These are phyloP conservation scores for Taphrina betulina DNA, from an alignment of 1,139 yeast genomes.

Conservation along the genomic window DNA sequence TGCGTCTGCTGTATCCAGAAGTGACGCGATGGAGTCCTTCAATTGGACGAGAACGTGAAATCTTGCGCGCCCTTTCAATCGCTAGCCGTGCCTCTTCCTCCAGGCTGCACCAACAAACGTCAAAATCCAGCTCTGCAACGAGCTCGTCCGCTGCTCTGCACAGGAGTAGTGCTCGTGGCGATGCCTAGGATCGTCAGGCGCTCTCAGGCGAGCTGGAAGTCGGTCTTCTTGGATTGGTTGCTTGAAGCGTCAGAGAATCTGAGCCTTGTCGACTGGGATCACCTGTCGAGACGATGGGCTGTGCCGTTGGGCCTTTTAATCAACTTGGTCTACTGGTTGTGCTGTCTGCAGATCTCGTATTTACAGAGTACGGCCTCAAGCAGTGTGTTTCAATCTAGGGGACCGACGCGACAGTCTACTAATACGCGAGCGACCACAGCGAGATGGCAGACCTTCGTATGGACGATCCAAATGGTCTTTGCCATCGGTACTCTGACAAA, in stretches of 20 bases:
- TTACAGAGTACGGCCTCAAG: neutral
- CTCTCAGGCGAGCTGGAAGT: neutral
- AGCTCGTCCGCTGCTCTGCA: too few species aligned
- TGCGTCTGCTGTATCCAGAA: too few species aligned
- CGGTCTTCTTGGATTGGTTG: slow-evolving; percentile 3
- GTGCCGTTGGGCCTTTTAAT: slow-evolving; percentile 10
- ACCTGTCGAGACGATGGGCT: slow-evolving; percentile 6
- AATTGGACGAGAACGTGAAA: too few species aligned
- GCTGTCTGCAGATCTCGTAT: slow-evolving; percentile 1
- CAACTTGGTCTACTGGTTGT: slow-evolving; percentile 15
- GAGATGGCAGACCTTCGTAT: neutral
- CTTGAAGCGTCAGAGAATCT: slow-evolving; percentile 12
- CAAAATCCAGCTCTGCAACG: too few species aligned
- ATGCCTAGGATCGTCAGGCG: slow-evolving; percentile 22
- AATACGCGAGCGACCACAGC: neutral
- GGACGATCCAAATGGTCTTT: neutral
- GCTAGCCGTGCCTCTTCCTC: too few species aligned
- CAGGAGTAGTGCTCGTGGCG: too few species aligned
- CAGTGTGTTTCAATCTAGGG: neutral
- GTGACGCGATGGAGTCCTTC: too few species aligned
- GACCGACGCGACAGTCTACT: neutral
- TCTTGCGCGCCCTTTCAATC: too few species aligned
- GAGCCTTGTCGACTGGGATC: slow-evolving; percentile 21
- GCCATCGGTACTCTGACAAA: slow-evolving; percentile 1
- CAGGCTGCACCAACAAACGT: too few species aligned